These are phyloP conservation scores for Trichoderma afroharzianum DNA, from an alignment of 2,329 filamentous ascomycete genomes.

Conservation along the genomic window DNA sequence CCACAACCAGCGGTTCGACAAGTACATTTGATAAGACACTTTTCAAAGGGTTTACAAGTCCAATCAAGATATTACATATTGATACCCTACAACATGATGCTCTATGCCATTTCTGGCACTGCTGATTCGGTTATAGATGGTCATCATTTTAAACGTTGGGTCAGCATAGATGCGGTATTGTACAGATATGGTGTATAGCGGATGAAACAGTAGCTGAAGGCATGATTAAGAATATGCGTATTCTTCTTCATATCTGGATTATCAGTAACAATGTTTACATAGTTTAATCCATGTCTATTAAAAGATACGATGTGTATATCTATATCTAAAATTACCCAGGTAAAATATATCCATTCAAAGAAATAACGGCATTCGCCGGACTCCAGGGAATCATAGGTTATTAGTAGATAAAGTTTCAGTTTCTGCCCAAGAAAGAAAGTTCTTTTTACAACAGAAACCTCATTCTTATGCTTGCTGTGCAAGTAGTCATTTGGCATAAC, in stretches of 20 bases:
- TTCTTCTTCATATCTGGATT: not conserved
- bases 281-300: not conserved
- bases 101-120: not conserved
- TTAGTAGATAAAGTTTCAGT: not conserved
- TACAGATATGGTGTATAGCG: not conserved
- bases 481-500: not conserved
- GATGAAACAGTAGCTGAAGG: not conserved
- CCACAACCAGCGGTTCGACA: not conserved
- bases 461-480: not conserved
- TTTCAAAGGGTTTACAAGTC: rapidly evolving
- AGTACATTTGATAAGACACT: not conserved
- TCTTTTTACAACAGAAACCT: not conserved
- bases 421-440: not conserved
- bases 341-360: not conserved
- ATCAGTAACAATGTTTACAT: not conserved
- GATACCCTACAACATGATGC: not conserved
- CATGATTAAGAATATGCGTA: not conserved
- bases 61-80: not conserved
- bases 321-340: not conserved
- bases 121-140: not conserved
- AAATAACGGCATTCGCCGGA: not conserved
- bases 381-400: not conserved
- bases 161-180: not conserved
- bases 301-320: rapidly evolving
- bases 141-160: not conserved